Conservation (phyloP, 495 filamentous ascomycete genomes). For the Jackrogersella multiformis region DNA sequence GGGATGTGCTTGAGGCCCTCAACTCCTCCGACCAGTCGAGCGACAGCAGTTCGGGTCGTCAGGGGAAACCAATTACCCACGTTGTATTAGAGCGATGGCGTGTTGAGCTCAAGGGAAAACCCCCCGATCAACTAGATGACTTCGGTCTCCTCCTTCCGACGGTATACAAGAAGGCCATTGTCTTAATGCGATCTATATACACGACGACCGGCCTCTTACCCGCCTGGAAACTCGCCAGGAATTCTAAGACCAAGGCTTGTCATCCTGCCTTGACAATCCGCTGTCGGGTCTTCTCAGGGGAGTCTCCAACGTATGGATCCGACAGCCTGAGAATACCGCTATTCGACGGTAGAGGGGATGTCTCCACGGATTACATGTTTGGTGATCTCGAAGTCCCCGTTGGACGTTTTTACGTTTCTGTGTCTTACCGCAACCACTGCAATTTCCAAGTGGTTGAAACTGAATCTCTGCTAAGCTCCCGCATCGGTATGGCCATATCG, state of each 20-base stretch:
- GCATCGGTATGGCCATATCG: conserved; percentile 87
- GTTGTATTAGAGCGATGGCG: conserved; percentile 92
- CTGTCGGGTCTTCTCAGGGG: conserved; percentile 76
- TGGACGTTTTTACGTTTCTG: conserved; percentile 80
- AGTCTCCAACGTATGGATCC: conserved; percentile 57
- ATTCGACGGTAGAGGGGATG: conserved; percentile 69
- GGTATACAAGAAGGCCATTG: conserved; percentile 94
- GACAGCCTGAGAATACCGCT: conserved; percentile 80
- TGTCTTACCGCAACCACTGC: conserved; percentile 85
- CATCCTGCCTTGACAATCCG: conserved; percentile 73
- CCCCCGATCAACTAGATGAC: conserved; percentile 66
- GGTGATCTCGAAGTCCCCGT: conserved; percentile 84
- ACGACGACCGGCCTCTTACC: conserved; percentile 83
- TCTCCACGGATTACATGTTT: conserved; percentile 80
- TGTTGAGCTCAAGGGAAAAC: conserved; percentile 72
- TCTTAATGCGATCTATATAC: conserved; percentile 93
- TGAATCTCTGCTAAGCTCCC: conserved; percentile 90
- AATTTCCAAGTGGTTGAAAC: conserved; percentile 92
- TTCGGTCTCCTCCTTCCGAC: conserved; percentile 79
- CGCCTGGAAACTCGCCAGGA: conserved; percentile 84
- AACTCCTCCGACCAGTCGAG: conserved; percentile 68
- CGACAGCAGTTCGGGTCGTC: conserved; percentile 57
- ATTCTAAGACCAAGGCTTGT: conserved; percentile 70
- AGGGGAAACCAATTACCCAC: conserved; percentile 62
- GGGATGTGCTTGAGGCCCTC: conserved; percentile 89